These are phyloP conservation scores for Calocera cornea DNA, from an alignment of 768 basidiomycete species.

Conservation along the genomic window DNA sequence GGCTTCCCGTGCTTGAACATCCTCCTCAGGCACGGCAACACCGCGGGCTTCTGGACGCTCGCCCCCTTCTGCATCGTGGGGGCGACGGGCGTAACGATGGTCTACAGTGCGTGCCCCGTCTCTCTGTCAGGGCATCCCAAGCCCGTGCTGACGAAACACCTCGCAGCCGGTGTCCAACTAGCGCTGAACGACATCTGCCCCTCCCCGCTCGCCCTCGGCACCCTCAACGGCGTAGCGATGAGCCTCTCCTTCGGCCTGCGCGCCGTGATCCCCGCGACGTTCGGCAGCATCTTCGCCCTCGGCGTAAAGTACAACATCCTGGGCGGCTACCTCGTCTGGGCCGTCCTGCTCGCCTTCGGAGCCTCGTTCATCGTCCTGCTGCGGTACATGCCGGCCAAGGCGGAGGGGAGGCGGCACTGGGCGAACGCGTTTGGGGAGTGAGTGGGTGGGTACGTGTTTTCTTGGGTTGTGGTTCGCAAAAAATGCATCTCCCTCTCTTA, in stretches of 20 bases:
- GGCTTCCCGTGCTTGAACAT: background rate
- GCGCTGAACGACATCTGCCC: constrained; percentile 8
- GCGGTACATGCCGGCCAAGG: background rate
- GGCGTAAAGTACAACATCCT: constrained; percentile 5
- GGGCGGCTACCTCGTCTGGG: background rate
- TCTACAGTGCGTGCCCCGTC: background rate
- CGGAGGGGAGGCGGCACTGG: background rate
- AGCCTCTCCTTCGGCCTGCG: constrained; percentile 1
- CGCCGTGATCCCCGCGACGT: background rate
- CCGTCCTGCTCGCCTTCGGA: background rate
- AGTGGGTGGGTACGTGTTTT: background rate
- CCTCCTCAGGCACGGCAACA: background rate
- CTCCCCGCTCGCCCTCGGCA: constrained; percentile 5
- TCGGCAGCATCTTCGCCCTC: constrained; percentile 4
- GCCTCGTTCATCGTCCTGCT: background rate
- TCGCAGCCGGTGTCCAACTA: constrained; percentile 7
- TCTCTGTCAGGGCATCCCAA: no score
- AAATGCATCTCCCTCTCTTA: background rate
- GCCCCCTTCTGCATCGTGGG: background rate
- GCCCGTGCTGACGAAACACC: background rate
- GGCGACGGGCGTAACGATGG: background rate
- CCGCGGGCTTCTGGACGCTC: background rate
- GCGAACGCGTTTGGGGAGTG: background rate
- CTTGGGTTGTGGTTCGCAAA: background rate
- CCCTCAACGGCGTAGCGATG: constrained; percentile 7